Base-by-base conservation (phyloP, 257 asterid genomes). In the Lycium barbarum region DNA sequence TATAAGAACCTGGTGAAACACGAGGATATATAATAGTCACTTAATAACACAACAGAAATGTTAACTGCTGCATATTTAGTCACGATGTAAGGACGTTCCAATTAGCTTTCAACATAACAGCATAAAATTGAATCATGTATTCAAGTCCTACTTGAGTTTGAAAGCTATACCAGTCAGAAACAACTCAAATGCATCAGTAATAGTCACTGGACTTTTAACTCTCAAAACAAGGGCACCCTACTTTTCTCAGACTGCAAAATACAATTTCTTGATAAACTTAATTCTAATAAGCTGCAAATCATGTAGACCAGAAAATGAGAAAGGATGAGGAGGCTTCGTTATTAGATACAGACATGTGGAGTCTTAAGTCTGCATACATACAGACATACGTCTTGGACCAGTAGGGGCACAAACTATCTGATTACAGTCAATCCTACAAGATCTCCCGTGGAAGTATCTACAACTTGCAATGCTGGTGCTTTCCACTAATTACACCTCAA, bases 391-490 rank as follows among this genome's bases (percentile, higher is more conserved):
- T 68, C 51, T 15, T 67, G 76, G 49, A 35, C 13, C 3, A 38
- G 38, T 68, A 36, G 78, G 53, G 26, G 26, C 78, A 68, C 53
- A 68, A 68, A 36, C 53, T 38, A 38, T 68, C 78, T 38, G 53
- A 68, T 36, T 68, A 38, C 7, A 68, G 22, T 68, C 26, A 38
- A 68, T 68, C 53, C 78, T 68, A 68, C 36, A 15, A 38, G 26
- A 68, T 38, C 53, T 15, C 76, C 3, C 6, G 53, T 36, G 78
- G 26, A 68, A 68, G 78, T 8, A 36, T 68, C 51, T 68, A 68
- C 78, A 68, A 68, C 53, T 68, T 15, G 51, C 78, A 68, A 68
- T 38, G 36, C 15, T 68, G 72, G 78, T 68, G n/a, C 43, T 68
- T 36, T 36, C 78, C 18, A 38, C 36, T 36, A 68, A 68, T 36